Evolutionary conservation across 371 early-diverging fungal genomes (phyloP).

Genomic region (Apophysomyces trapeziformis): DNA sequence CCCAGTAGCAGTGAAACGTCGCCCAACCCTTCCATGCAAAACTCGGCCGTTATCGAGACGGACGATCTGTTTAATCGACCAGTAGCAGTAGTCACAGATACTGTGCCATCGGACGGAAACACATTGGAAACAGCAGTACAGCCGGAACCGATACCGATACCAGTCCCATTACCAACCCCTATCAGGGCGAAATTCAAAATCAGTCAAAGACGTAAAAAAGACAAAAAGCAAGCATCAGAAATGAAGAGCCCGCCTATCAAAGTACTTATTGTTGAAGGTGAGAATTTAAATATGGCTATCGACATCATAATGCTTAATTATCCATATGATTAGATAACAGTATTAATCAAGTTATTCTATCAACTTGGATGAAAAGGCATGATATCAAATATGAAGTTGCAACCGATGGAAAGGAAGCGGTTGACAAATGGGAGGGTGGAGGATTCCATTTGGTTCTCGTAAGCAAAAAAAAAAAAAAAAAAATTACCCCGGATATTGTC

Average conservation of each 20-base stretch:
- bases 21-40: background rate
- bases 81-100: background rate
- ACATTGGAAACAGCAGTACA: background rate
- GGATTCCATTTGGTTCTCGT: conserved; percentile 74
- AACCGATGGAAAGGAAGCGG: conserved; percentile 71
- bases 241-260: conserved; percentile 58
- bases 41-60: background rate
- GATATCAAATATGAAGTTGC: conserved; percentile 69
- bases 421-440: conserved; percentile 65
- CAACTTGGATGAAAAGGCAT: conserved; percentile 67
- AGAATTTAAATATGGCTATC: background rate
- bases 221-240: conserved; percentile 4
- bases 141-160: conserved; percentile 2
- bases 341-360: conserved; percentile 70
- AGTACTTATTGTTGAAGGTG: conserved; percentile 78
- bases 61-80: background rate
- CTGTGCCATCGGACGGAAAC: conserved; percentile 1
- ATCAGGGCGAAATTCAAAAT: conserved; percentile 16
- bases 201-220: conserved; percentile 14
- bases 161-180: background rate
- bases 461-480: conserved; percentile 19
- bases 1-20: background rate
- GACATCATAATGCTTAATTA: background rate
- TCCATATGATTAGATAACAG: conserved; percentile 55
- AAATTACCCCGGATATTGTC: background rate